Conservation (phyloP, 805 yeast species). For the Starmera amethionina region DNA sequence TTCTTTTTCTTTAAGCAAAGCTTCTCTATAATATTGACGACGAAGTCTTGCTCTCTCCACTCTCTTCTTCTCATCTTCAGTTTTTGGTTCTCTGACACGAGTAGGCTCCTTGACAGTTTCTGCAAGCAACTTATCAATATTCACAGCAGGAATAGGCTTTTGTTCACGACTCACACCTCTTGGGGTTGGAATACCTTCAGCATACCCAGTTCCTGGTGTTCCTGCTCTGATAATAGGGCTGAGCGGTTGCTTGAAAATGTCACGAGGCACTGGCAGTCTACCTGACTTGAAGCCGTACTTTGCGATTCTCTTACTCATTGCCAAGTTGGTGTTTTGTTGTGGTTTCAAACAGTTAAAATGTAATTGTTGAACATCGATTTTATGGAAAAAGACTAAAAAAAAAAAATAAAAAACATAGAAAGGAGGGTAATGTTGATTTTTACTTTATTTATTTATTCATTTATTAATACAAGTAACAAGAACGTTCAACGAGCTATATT, state of each 20-base stretch:
- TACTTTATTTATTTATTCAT: not conserved
- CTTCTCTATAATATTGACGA: constrained; percentile 56
- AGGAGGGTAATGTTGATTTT: no score
- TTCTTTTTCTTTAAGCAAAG: constrained; percentile 30
- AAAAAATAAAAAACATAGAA: no score
- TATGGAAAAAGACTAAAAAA: no score
- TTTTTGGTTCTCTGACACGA: constrained; percentile 32
- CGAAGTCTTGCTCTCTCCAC: constrained; percentile 49
- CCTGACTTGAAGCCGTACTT: constrained; percentile 61
- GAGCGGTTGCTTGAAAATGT: constrained; percentile 58
- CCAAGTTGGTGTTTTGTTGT: not conserved
- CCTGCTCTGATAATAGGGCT: constrained; percentile 30
- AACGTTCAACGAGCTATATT: no score
- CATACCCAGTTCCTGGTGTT: constrained; percentile 54
- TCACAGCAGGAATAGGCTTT: constrained; percentile 38
- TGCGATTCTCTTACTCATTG: constrained; percentile 38
- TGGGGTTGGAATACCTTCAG: constrained; percentile 62
- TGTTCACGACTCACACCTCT: constrained; percentile 49
- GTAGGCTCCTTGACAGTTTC: constrained; percentile 40
- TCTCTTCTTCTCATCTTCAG: constrained; percentile 15
- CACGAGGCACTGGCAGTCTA: constrained; percentile 68
- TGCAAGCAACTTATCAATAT: constrained; percentile 51
- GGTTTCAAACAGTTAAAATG: no score
- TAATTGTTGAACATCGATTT: no score
- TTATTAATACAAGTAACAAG: not conserved